A percentile compares a stretch with the other conserved stretches of the same genome.
Evolutionary conservation across 345 rosid species (phyloP).

Genomic region (Aquilaria sinensis): DNA sequence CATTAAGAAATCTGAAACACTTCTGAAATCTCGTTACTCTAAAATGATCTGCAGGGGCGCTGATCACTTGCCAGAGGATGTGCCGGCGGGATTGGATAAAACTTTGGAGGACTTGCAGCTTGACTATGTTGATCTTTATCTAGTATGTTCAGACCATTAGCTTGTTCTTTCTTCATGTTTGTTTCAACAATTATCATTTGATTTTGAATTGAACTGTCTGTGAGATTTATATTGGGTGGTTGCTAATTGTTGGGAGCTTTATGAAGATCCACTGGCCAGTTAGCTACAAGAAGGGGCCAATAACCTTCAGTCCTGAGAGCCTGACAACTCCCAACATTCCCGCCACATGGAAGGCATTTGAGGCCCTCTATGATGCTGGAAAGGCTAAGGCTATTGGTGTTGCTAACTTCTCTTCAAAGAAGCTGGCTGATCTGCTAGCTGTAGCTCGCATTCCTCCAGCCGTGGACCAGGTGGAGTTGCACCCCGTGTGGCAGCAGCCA

Average conservation of each 20-base stretch:
- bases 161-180: too few species aligned
- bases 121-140: slow-evolving; percentile 57
- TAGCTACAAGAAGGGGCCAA: slow-evolving; percentile 23
- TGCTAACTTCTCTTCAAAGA: too few species aligned
- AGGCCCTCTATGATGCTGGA: slow-evolving; percentile 36
- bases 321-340: slow-evolving; percentile 45
- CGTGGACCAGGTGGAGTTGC: too few species aligned
- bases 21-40: too few species aligned
- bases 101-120: slow-evolving; percentile 51
- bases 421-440: too few species aligned
- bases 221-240: too few species aligned
- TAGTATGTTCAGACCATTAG: slow-evolving; percentile 20
- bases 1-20: too few species aligned
- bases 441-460: too few species aligned
- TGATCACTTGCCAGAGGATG: slow-evolving; percentile 59
- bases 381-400: slow-evolving; percentile 30
- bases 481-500: slow-evolving; percentile 38
- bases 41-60: slow-evolving; percentile 30
- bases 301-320: slow-evolving; percentile 26
- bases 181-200: too few species aligned
- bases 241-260: too few species aligned
- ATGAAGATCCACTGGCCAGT: background rate
- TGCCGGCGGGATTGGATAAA: slow-evolving; percentile 40
- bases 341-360: slow-evolving; percentile 54
- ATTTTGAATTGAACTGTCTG: too few species aligned